Base-by-base conservation (phyloP, 139 green algal genomes). In the Picochlorum costavermella region DNA sequence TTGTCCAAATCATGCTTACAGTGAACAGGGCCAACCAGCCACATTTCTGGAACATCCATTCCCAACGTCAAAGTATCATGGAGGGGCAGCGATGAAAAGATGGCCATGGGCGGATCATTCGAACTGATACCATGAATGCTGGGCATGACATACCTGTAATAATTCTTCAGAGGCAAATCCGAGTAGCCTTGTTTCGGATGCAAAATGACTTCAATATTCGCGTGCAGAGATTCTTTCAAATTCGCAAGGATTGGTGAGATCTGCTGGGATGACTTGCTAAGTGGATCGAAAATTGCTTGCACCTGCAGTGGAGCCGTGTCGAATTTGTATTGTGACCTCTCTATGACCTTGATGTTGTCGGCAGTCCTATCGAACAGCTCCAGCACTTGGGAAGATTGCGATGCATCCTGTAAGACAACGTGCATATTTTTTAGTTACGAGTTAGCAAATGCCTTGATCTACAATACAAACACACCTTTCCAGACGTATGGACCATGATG, bases 1-100 rank as follows among this genome's bases (percentile, higher is more conserved):
- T 98, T 97, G 84, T 98, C 93, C 44, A 96, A 67, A 74, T 98
- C 92, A 44, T 88, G 67, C 9, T 73, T 60, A 10, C 85, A 83
- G 3, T 63, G 20, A 3, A 79, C 69, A 0, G 82, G 73, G 73
- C 94, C 84, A n/a, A 96, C 84, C 65, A 97, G 78, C 92, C 92
- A 98, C 0, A 80, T 53, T 69, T 97, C 87, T 8, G 92, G 92
- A 25, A 89, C 76, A n/a, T 98, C 83, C 68, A 96, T 78, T 73
- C 92, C 90, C 5, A 96, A 64, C 0, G 92, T 98, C 17, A 97
- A 79, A 17, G 87, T 83, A 43, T 87, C 73, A 60, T 73, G 65
- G 25, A 60, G 28, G 0, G 86, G 89, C 59, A 95, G 71, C 36
- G 68, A 69, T 26, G 29, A n/a, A 58, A 90, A 87, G 44, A n/a